phyloP scores from a whole-genome alignment of 2,329 filamentous ascomycete species.

The Ploettnerulaceae sp. region DNA sequence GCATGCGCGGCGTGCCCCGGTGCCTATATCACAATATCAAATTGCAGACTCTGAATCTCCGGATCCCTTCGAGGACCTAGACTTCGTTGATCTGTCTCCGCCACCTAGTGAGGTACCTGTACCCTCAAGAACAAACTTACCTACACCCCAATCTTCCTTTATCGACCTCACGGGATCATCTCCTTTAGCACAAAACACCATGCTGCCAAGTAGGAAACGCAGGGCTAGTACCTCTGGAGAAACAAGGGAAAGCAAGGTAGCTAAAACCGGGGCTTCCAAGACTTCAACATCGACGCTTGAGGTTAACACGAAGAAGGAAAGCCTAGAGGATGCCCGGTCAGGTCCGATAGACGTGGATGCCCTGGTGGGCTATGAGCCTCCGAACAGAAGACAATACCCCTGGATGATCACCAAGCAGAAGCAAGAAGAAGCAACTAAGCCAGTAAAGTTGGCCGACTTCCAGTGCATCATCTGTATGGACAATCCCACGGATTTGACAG shows the following conservation, averaged over 20 bases:
- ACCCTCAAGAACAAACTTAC: slow-evolving; percentile 4
- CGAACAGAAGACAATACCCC: slow-evolving; percentile 26
- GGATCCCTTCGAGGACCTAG: slow-evolving; percentile 23
- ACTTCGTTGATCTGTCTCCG: slow-evolving; percentile 14
- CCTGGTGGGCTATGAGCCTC: slow-evolving; percentile 26
- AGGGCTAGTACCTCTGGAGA: slow-evolving; percentile 20
- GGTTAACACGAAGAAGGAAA: slow-evolving; percentile 9
- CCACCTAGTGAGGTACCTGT: slow-evolving; percentile 2
- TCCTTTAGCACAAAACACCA: slow-evolving; percentile 3
- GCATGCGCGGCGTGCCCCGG: slow-evolving; percentile 5
- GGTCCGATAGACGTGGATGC: slow-evolving; percentile 30
- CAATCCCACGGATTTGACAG: slow-evolving; percentile 50
- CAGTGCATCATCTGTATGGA: slow-evolving; percentile 68
- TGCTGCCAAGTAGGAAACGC: slow-evolving; percentile 21
- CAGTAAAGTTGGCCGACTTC: slow-evolving; percentile 48
- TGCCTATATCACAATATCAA: slow-evolving; percentile 13
- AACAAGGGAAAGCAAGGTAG: slow-evolving; percentile 13
- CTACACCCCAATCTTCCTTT: slow-evolving; percentile 18
- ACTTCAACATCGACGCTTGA: not conserved
- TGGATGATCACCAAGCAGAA: slow-evolving; percentile 36
- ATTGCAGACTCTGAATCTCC: slow-evolving; percentile 19
- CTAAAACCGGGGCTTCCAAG: slow-evolving; percentile 5
- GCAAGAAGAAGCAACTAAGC: slow-evolving; percentile 44
- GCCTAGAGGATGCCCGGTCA: slow-evolving; percentile 22
- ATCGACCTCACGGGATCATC: slow-evolving; percentile 30